Base-by-base conservation (phyloP, 129 eudicot species). In the Escallonia rubra region DNA sequence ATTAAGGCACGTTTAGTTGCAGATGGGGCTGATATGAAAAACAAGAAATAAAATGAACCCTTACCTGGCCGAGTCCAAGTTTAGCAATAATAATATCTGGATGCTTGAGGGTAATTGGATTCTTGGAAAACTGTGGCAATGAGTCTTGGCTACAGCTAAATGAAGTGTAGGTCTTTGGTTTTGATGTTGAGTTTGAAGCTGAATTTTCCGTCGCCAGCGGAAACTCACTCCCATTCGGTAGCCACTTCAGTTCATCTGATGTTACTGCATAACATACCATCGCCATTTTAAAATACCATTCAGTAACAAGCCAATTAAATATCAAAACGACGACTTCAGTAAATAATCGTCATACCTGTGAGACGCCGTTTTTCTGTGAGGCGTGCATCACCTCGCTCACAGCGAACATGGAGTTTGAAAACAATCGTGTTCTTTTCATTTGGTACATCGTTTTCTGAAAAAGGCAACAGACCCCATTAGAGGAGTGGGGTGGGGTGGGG, bases 41-140 rank as follows among this genome's bases (percentile, higher is more conserved):
- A 43, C 16, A 45, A 7, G 48, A 57, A 61, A 66, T 44, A 58
- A 4, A 66, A 11, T 13, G 3, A 69, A 58, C 46, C 1, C 43
- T 76, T 80, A 89, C 98, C 95, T 89, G 96, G 43, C 91, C 95
- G 41, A 95, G 86, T 54, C 95, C 98, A 62, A 92, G 95, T 72
- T 83, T 89, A 54, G 95, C 75, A 47, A 89, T 8, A 55, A 76
- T 75, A 64, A 92, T 89, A 67, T 81, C 84, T 10, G 69, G 78
- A 65, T 83, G 74, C 67, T 63, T 70, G 46, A 82, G 87, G 61
- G 79, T 68, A 63, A 92, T 89, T 42, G 91, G 86, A 74, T 84
- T 80, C 56, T 73, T 63, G 4, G 80, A 72, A 67, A 92, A 84
- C 56, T 89, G 95, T 4, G 91, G 96, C 61, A 83, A 40, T 41